Conservation (phyloP, 345 rosid genomes). For the Psidium guajava region DNA sequence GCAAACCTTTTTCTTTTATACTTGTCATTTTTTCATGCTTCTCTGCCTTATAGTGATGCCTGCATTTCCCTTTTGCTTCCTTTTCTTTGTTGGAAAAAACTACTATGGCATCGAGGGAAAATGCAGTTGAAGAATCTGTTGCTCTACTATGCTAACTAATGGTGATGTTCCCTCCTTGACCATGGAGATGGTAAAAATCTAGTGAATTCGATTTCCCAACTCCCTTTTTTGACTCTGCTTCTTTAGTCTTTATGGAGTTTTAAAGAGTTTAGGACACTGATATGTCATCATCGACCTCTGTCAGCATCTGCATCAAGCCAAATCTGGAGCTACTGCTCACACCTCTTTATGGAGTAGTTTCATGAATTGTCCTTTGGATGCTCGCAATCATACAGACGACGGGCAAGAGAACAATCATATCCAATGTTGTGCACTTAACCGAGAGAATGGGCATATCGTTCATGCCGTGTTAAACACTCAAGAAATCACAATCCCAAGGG, state of each 20-base stretch:
- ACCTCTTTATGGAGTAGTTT: not conserved
- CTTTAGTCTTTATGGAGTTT: not conserved
- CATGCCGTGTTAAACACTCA: not conserved
- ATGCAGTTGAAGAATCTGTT: not conserved
- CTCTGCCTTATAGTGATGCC: not conserved
- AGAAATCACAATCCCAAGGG: not conserved
- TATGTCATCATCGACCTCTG: not conserved
- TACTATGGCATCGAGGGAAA: not conserved
- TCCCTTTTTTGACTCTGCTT: not conserved
- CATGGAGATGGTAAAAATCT: not conserved
- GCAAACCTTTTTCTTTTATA: not conserved
- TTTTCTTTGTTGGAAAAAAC: not conserved
- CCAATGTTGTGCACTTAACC: not conserved
- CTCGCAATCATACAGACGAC: not conserved
- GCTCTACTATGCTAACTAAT: not conserved
- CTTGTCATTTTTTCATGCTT: not conserved
- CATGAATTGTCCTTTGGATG: not conserved
- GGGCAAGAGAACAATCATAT: not conserved
- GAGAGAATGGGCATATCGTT: not conserved
- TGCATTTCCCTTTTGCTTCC: not conserved
- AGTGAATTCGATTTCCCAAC: not conserved
- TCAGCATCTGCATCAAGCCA: not conserved
- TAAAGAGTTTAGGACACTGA: not conserved
- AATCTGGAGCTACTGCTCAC: not conserved
- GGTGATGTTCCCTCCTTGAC: not conserved